Percentiles rank a stretch among this genome's conserved stretches.
Evolutionary conservation across 495 filamentous ascomycete genomes (phyloP).

Genomic region (Evernia prunastri): DNA sequence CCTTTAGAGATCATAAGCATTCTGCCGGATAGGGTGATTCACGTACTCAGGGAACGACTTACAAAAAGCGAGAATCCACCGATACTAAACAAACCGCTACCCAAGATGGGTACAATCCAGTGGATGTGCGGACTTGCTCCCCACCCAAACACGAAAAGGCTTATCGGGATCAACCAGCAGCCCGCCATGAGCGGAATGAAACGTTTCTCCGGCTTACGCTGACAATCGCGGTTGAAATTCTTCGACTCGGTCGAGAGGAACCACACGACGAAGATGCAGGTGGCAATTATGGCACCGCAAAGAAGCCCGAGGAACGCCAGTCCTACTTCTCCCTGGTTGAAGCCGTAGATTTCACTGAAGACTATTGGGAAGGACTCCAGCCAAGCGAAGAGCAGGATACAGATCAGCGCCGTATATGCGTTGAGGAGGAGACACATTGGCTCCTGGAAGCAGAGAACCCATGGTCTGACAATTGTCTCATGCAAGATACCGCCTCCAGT

Average conservation of each 20-base stretch:
- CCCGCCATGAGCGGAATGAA: slow-evolving; percentile 53
- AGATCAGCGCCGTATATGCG: slow-evolving; percentile 58
- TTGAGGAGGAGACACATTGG: slow-evolving; percentile 47
- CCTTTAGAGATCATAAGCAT: slow-evolving; percentile 39
- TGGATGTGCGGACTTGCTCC: slow-evolving; percentile 42
- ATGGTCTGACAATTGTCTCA: slow-evolving; percentile 64
- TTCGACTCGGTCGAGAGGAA: slow-evolving; percentile 50
- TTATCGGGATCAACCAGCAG: slow-evolving; percentile 44
- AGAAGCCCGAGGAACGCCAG: slow-evolving; percentile 67
- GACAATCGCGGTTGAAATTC: slow-evolving; percentile 34
- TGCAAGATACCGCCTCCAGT: slow-evolving; percentile 63
- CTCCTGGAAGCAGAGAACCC: slow-evolving; percentile 36
- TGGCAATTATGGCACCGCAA: slow-evolving; percentile 46
- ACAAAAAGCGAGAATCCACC: slow-evolving; percentile 49
- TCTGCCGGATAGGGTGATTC: slow-evolving; percentile 3
- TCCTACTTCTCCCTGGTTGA: slow-evolving; percentile 59
- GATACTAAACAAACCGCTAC: slow-evolving; percentile 61
- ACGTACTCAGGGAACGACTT: slow-evolving; percentile 51
- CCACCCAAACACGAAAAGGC: slow-evolving; percentile 56
- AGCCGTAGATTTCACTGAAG: slow-evolving; percentile 62
- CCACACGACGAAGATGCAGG: slow-evolving; percentile 57
- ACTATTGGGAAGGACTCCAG: slow-evolving; percentile 72
- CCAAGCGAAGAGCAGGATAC: slow-evolving; percentile 72
- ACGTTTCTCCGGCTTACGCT: slow-evolving; percentile 45
- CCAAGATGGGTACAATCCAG: slow-evolving; percentile 50